Evolutionary conservation across 345 rosid species (phyloP), one percentile per base, ranked within the genome.

Genomic region (Eucalyptus tenuipes): DNA sequence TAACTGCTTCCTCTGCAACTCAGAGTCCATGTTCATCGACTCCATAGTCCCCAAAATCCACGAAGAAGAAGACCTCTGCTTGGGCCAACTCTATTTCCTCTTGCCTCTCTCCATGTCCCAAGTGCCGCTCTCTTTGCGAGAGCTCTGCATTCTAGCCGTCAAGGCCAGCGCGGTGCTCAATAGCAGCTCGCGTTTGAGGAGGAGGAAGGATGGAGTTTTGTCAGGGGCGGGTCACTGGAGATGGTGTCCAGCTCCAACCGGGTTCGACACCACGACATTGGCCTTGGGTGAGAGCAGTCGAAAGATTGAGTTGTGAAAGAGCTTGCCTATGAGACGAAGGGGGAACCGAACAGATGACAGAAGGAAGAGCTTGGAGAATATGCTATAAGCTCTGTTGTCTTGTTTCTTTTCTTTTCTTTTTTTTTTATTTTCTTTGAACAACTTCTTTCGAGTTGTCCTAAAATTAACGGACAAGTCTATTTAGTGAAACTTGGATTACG

Each of bases 41-140:
- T 89, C 87, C 40, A 66, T 11, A 29, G 57, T 87, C 33, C 94
- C 94, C 7, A 93, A 27, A 0, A 86, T 92, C 29, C 49, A 64
- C 1, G 89, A 87, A n/a, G 91, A 93, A 8, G 95, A 93, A 82
- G 91, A 92, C 15, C 94, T 95, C 10, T 91, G 90, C 84, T 48
- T 88, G 49, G 94, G 92, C 71, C 93, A 94, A 31, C 89, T 93
- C 42, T 94, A 92, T 81, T 94, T 94, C 88, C 91, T 94, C 86
- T 37, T 94, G 91, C 95, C 94, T 25, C 88, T 89, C 7, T 92
- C 92, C 18, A 88, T 81, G 57, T 92, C 93, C 13, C 89, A 61
- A 12, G 49, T 33, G 1, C 91, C 89, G 13, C 71, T 93, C 15
- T 87, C 95, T 49, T 87, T 94, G 25, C 91, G 87, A 57, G 91